A percentile compares a stretch with the other conserved stretches of the same genome.
Conservation (phyloP, 2,329 filamentous ascomycete species). For the Pseudogymnoascus sp. region DNA sequence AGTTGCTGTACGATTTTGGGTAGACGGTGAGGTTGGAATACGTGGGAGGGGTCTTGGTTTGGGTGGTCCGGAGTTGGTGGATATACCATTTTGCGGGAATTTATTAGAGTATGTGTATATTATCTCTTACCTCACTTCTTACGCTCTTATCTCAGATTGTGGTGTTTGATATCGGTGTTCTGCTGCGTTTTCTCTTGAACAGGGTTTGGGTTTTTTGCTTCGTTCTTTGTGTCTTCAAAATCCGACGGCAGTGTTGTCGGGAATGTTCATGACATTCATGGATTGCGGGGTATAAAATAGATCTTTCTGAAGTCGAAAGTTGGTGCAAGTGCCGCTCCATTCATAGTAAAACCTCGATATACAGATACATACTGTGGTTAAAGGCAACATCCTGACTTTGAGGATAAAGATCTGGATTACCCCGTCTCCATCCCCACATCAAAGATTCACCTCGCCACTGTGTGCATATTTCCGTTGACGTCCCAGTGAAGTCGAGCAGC, state of each 20-base stretch:
- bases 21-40: background rate
- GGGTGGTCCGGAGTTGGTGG: background rate
- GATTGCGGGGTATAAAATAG: too few relatives aligned
- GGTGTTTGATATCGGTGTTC: background rate
- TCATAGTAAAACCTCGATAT: background rate
- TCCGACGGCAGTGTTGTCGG: background rate
- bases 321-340: background rate
- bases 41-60: background rate
- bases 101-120: slow-evolving; percentile 3
- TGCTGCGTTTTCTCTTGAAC: background rate
- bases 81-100: background rate
- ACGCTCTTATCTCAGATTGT: background rate
- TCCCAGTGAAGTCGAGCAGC: background rate
- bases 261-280: too few relatives aligned
- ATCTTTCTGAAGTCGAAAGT: too few relatives aligned
- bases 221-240: background rate
- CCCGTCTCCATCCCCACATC: too few relatives aligned
- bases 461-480: background rate
- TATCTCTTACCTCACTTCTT: background rate
- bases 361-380: background rate
- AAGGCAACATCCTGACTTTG: too few relatives aligned
- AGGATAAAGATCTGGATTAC: too few relatives aligned
- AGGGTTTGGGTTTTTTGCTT: background rate
- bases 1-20: background rate
- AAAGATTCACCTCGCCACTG: too few relatives aligned